Evolutionary conservation across 2,329 filamentous ascomycete genomes (phyloP).

Genomic region (Penicillium sp.): DNA sequence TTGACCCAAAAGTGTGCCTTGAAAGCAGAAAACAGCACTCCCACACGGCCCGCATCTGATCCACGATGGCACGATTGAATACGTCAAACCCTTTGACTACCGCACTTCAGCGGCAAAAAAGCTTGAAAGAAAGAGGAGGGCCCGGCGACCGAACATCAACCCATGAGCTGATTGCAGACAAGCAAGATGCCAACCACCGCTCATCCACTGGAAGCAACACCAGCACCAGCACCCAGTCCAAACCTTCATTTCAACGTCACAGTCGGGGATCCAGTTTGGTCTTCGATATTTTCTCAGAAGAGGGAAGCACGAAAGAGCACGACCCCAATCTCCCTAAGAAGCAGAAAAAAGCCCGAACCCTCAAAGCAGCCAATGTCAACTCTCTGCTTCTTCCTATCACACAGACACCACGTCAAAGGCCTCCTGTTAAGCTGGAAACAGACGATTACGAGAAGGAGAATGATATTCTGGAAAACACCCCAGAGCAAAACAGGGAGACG

Average conservation of each 20-base stretch:
- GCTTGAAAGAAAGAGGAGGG: background rate
- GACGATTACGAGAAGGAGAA: conserved; percentile 34
- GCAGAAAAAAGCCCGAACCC: conserved; percentile 21
- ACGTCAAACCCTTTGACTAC: conserved; percentile 14
- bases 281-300: conserved; percentile 31
- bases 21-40: background rate
- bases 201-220: background rate
- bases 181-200: conserved; percentile 5
- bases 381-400: conserved; percentile 28
- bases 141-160: background rate
- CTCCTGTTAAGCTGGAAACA: conserved; percentile 22
- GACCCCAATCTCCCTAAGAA: conserved; percentile 12
- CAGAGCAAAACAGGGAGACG: conserved; percentile 8
- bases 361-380: conserved; percentile 30
- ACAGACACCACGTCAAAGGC: conserved; percentile 18
- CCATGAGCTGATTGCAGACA: background rate
- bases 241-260: conserved; percentile 14
- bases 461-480: conserved; percentile 23
- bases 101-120: conserved; percentile 7
- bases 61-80: conserved; percentile 26
- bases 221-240: conserved; percentile 1
- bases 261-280: conserved; percentile 13
- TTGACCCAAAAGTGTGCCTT: background rate
- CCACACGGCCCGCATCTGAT: background rate
- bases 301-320: conserved; percentile 15